A percentile compares a stretch with the other conserved stretches of the same genome.
These are phyloP conservation scores for Mortierella sp. DNA, from an alignment of 371 early-diverging fungal genomes.

Conservation along the genomic window DNA sequence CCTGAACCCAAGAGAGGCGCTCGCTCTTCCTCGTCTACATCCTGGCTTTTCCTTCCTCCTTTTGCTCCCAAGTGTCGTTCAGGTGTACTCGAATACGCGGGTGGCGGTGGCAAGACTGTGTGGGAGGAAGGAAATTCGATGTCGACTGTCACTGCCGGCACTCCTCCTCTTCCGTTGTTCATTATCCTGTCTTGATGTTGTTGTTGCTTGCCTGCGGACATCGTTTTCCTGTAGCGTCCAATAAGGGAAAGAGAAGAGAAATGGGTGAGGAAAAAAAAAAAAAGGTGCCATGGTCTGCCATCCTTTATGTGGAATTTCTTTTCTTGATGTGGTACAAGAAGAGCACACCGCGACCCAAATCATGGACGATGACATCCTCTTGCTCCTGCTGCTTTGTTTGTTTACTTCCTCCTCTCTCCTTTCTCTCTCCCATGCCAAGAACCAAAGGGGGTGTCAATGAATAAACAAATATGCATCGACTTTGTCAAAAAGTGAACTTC, in stretches of 20 bases:
- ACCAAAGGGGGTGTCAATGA: background rate
- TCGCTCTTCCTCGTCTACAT: background rate
- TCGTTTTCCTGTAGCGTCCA: background rate
- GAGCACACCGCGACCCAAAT: background rate
- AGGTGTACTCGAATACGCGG: background rate
- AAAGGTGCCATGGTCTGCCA: background rate
- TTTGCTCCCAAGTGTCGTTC: too few species aligned
- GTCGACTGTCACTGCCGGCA: background rate
- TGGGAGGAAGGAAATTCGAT: background rate
- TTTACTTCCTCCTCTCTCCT: background rate
- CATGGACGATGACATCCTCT: background rate
- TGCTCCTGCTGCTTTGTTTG: background rate
- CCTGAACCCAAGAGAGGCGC: background rate
- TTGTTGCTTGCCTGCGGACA: conserved; percentile 1
- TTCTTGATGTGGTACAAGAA: background rate
- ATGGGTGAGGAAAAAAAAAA: background rate
- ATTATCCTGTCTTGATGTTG: background rate
- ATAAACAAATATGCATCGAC: background rate
- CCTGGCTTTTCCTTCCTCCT: background rate
- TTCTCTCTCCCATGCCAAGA: background rate
- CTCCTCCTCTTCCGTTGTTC: background rate
- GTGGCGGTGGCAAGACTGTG: background rate
- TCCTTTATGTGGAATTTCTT: background rate
- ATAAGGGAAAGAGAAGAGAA: background rate
- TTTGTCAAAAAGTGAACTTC: background rate